phyloP scores from a whole-genome alignment of 805 yeast genomes.

The Lipomyces lipofer region DNA sequence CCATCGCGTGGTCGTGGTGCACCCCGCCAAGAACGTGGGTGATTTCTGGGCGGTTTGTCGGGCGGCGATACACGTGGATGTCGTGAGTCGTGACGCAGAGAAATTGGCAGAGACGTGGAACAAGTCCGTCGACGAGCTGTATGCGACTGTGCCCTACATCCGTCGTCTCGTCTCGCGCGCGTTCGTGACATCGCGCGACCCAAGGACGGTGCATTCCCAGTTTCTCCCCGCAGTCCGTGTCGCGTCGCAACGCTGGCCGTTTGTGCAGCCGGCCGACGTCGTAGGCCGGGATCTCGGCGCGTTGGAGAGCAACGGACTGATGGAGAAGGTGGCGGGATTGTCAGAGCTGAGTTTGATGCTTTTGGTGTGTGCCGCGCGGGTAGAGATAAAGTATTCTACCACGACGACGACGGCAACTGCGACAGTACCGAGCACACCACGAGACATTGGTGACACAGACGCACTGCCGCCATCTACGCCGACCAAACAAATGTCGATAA shows the following conservation, averaged over 20 bases:
- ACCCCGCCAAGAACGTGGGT: constrained; percentile 50
- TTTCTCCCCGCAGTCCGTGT: constrained; percentile 5
- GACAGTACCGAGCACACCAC: neutral
- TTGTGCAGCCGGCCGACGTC: neutral
- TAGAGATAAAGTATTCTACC: constrained; percentile 49
- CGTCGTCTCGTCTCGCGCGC: constrained; percentile 10
- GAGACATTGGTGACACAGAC: too few relatives aligned
- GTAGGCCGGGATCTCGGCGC: constrained; percentile 6
- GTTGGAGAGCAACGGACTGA: constrained; percentile 8
- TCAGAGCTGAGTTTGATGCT: constrained; percentile 73
- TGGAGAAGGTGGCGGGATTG: constrained; percentile 16
- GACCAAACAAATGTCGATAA: constrained; percentile 39
- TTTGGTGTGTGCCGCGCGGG: constrained; percentile 73
- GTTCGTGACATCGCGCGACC: constrained; percentile 16
- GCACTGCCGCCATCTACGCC: neutral
- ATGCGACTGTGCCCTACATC: neutral
- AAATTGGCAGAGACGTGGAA: constrained; percentile 9
- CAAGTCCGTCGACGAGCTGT: neutral
- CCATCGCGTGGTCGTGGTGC: constrained; percentile 64
- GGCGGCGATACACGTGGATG: constrained; percentile 41
- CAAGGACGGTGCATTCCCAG: constrained; percentile 15
- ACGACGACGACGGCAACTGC: constrained; percentile 20
- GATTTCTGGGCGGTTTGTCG: constrained; percentile 54
- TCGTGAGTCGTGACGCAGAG: too few relatives aligned
- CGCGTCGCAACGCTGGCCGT: constrained; percentile 3